Base-by-base conservation (phyloP, 2,329 filamentous ascomycete species). In the Emmonsiellopsis sp. region DNA sequence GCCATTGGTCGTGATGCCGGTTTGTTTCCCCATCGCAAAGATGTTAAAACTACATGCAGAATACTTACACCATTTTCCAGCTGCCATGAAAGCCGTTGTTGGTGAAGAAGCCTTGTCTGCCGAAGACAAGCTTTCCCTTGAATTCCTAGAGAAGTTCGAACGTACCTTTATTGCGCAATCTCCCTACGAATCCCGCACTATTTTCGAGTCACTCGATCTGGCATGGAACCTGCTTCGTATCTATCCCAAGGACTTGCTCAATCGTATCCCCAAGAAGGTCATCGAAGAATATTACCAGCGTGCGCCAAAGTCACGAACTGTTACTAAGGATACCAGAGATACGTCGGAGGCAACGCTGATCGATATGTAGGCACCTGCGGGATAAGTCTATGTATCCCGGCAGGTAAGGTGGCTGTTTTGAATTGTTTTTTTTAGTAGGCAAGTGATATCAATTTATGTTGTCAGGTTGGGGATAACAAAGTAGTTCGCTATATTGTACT, bases 81-180 rank as follows among this genome's bases (percentile, higher is more conserved):
- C 94, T 39, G 87, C 90, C 70, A 98, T 98, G 93, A 98, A 97
- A 79, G 93, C 93, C 57, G 93, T 98, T 71, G 93, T 98, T 55
- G 93, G 93, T 76, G 94, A 98, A 75, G 93, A 98, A 72, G 93
- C 93, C 36, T 74, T 98, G 67, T 95, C 90, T 32, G 82, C 87
- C 52, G 93, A 98, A 75, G 93, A 98, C 76, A 97, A 97, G 78
- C 83, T 97, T 55, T 95, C 92, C 7, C 82, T 98, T 39, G 93
- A 98, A 73, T 98, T 98, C 79, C 77, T 98, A 63, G 92, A 97
- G 68, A 97, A 97, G 76, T 98, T 98, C 68, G 93, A 98, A 77
- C 86, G 87, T 59, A 88, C 87, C 55, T 98, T 97, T 74, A 95
- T 98, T 71, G 79, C 81, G 58, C 93, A 98, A 74, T 88, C 88